These are phyloP conservation scores for Backusella psychrophila DNA, from an alignment of 192 early-diverging fungal genomes.

Conservation along the genomic window DNA sequence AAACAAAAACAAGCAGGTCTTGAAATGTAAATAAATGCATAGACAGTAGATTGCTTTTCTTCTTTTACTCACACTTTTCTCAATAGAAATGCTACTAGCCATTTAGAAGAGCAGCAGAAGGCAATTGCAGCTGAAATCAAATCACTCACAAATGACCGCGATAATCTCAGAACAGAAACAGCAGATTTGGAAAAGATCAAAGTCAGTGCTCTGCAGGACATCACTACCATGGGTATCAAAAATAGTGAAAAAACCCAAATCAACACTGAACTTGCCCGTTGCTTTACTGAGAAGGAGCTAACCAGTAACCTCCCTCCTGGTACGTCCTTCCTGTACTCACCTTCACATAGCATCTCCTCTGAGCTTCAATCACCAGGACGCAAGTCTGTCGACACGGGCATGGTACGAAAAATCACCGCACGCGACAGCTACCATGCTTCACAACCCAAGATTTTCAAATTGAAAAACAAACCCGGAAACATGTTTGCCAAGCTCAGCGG, in stretches of 20 bases:
- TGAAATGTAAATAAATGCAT: not conserved
- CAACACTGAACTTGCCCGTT: conserved; percentile 51
- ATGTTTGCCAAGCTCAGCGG: conserved; percentile 35
- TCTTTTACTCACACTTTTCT: not conserved
- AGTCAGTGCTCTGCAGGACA: conserved; percentile 51
- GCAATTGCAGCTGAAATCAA: conserved; percentile 37
- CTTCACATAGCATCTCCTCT: conserved; percentile 21
- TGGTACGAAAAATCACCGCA: conserved; percentile 9
- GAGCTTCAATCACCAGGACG: conserved; percentile 18
- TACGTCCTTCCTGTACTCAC: conserved; percentile 15
- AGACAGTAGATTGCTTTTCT: not conserved
- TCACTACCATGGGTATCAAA: conserved; percentile 47
- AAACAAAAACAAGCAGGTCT: conserved; percentile 37
- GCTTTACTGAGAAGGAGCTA: conserved; percentile 24
- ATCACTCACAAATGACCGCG: conserved; percentile 44
- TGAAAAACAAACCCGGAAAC: conserved; percentile 46
- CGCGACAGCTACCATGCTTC: not conserved
- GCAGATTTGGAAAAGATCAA: conserved; percentile 38
- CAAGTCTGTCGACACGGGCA: conserved; percentile 22
- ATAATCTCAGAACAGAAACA: conserved; percentile 45
- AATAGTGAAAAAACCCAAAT: conserved; percentile 51
- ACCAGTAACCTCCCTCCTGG: conserved; percentile 29
- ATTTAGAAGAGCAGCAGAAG: conserved; percentile 51
- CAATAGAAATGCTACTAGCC: conserved; percentile 8
- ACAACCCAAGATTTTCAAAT: conserved; percentile 52